Base-by-base conservation (phyloP, 164 flowering plant species). In the Kalanchoe fedtschenkoi region DNA sequence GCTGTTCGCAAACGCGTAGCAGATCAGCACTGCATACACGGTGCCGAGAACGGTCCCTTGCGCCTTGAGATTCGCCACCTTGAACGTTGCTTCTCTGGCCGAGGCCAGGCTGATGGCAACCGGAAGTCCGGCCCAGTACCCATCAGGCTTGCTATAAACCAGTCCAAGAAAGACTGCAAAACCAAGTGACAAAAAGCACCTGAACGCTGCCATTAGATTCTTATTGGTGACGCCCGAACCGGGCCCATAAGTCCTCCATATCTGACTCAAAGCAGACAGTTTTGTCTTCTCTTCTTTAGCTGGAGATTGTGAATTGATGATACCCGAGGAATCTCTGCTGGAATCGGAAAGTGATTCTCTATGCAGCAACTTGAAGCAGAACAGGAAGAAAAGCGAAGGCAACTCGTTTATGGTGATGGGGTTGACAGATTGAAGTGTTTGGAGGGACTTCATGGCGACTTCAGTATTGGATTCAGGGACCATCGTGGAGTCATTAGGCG, bases 11-110 rank as follows among this genome's bases (percentile, higher is more conserved):
- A 91, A 79, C 4, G 86, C 8, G 64, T 80, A 88, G 72, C 96
- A 88, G 6, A 85, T 81, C 39, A 93, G 2, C 1, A 88, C 83
- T 62, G 95, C 98, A 69, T 88, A 93, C 0, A 88, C 78, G 0
- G 88, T 69, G 15, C 99, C 99, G 15, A 90, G 58, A 4, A 78
- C 95, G 2, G 97, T 88, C 59, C 99, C 97, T 55, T 93, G 99
- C 34, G 81, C 84, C 65, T 78, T 83, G 6, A 80, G 54, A 43
- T 93, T 93, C 4, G 97, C 82, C 21, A 78, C 74, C 61, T 68
- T 81, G 42, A 84, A 88, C 5, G 91, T 84, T 1, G 97, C 81
- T 63, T 89, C 92, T 71, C 95, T 77, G 21, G 71, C 73, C 7
- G 85, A 63, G 15, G 82, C 81, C 8, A 85, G 66, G 65, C 82